Conservation (phyloP, 1,284 basidiomycete species). For the Cutaneotrichosporon sp. region DNA sequence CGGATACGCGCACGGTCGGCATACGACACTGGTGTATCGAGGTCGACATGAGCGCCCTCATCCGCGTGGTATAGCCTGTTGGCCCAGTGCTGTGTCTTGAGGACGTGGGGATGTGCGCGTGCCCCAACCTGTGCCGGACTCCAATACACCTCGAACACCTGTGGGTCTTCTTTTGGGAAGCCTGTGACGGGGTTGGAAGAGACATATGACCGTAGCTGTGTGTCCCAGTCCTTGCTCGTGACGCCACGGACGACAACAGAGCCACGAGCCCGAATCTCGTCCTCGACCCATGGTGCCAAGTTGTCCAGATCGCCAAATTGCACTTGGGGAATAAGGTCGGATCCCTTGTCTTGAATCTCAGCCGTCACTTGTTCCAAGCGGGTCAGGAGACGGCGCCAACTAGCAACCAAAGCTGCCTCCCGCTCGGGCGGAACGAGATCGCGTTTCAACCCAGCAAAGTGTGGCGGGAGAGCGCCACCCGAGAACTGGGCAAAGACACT, state of each 20-base stretch:
- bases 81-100: conserved; percentile 58
- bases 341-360: conserved; percentile 56
- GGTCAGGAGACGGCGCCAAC: conserved; percentile 61
- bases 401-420: conserved; percentile 56
- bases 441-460: conserved; percentile 7
- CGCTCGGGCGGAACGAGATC: conserved; percentile 52
- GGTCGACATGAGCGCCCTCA: conserved; percentile 47
- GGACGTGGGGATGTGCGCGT: conserved; percentile 68
- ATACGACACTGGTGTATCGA: conserved; percentile 66
- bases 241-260: conserved; percentile 63
- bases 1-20: conserved; percentile 73
- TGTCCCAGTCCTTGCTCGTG: conserved; percentile 60
- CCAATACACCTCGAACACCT: conserved; percentile 70
- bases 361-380: conserved; percentile 57
- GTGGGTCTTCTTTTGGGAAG: conserved; percentile 64
- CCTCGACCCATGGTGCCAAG: conserved; percentile 52
- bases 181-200: conserved; percentile 54
- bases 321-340: conserved; percentile 58
- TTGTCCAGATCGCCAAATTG: conserved; percentile 59
- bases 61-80: conserved; percentile 62
- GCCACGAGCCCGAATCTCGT: conserved; percentile 60
- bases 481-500: conserved; percentile 8
- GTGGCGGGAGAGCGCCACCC: conserved; percentile 1
- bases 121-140: conserved; percentile 64
- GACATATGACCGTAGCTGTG: conserved; percentile 54